phyloP scores from a whole-genome alignment of 352 stramenopile genomes.

The Globisporangium cystogenes region DNA sequence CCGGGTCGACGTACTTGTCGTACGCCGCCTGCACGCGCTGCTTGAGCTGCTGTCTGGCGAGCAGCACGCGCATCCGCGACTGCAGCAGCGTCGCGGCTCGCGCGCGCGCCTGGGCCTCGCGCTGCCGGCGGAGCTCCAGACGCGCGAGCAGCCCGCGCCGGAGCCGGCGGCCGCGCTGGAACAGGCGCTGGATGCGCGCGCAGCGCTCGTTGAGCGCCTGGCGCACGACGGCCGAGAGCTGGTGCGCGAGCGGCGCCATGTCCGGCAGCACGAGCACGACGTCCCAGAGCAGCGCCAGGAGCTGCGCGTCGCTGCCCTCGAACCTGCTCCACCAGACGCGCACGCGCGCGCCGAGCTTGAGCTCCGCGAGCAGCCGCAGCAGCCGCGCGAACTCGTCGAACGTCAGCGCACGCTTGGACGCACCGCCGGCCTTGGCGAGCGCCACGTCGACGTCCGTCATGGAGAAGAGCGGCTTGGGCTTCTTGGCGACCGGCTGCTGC shows the following conservation, averaged over 20 bases:
- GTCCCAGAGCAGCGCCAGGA: slow-evolving; percentile 42
- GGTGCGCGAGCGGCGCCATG: slow-evolving; percentile 15
- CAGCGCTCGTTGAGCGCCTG: slow-evolving; percentile 21
- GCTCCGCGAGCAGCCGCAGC: slow-evolving; percentile 26
- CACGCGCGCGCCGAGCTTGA: slow-evolving; percentile 18
- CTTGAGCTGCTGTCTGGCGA: slow-evolving; percentile 28
- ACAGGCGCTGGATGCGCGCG: slow-evolving; percentile 28
- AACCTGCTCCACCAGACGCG: slow-evolving; percentile 42
- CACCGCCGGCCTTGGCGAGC: slow-evolving; percentile 40
- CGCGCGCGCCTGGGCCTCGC: slow-evolving; percentile 9
- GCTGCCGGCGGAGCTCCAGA: slow-evolving; percentile 10
- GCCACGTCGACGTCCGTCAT: slow-evolving; percentile 53
- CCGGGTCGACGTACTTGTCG: slow-evolving; percentile 68
- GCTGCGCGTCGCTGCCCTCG: slow-evolving; percentile 27
- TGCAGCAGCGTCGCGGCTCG: slow-evolving; percentile 31
- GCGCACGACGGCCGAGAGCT: slow-evolving; percentile 13
- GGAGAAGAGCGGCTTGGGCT: slow-evolving; percentile 26
- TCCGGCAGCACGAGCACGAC: slow-evolving; percentile 28
- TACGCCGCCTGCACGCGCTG: slow-evolving; percentile 37
- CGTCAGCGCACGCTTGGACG: slow-evolving; percentile 39
- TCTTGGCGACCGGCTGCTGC: no score
- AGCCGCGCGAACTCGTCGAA: slow-evolving; percentile 39
- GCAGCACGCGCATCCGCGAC: slow-evolving; percentile 17
- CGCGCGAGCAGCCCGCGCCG: slow-evolving; percentile 23
- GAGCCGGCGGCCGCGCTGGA: slow-evolving; percentile 16